Base-by-base conservation (phyloP, 441 rosid genomes). In the Lepidium campestre region DNA sequence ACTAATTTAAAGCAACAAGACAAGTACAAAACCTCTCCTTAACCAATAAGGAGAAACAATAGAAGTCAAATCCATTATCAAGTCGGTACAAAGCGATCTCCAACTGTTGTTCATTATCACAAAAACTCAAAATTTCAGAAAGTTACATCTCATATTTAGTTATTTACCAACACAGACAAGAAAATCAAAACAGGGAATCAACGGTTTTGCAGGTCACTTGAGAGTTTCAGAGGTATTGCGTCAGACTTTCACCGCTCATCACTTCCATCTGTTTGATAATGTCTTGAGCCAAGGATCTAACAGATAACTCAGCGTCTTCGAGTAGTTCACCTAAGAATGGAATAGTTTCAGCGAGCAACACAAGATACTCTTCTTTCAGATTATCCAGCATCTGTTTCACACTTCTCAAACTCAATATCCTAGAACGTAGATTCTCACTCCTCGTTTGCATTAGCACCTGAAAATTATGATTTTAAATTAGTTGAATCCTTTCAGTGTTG, bases 361-460 rank as follows among this genome's bases (percentile, higher is more conserved):
- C 94, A 13, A 88, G 68, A 73, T 88, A 95, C 71, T 92, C 99
- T 75, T 95, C 99, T 74, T 87, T 95, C 77, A 95, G 77, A 71
- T 82, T 86, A 42, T 90, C 92, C 42, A 95, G 25, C 31, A 95
- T 86, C 76, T 85, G 77, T 78, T 80, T 87, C 6, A 87, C 88
- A 12, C 89, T 77, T 77, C 92, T 88, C 81, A 95, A 74, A 34
- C 95, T 96, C 73, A 92, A 68, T 19, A 86, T 66, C 72, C 95
- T 87, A 18, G 97, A 52, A 20, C 98, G 83, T 11, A 81, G 14
- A 74, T 82, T 90, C 73, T 90, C 97, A 34, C 93, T 91, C 70
- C 97, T 86, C 5, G 99, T 88, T 80, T 90, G 99, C 90, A 92
- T 77, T 64, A 92, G 71, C 49, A 95, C 97, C 99, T 91, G 83